Conservation (phyloP, 805 yeast species). For the Cyberlindnera japonica region DNA sequence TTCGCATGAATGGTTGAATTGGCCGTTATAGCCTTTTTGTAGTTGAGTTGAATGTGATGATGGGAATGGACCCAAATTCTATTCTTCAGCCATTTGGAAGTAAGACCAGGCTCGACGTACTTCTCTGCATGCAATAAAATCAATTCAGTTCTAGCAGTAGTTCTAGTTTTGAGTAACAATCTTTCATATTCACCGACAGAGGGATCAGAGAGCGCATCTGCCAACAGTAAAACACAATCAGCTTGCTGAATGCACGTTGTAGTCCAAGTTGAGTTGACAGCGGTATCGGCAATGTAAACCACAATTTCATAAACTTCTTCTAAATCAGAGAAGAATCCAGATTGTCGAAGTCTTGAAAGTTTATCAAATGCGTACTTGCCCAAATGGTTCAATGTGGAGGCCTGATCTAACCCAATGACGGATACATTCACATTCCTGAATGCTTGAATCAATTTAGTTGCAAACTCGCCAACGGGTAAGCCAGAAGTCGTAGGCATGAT, state of each 20-base stretch:
- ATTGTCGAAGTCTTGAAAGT: slow-evolving; percentile 75
- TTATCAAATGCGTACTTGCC: slow-evolving; percentile 94
- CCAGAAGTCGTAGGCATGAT: slow-evolving; percentile 76
- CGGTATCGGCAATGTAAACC: slow-evolving; percentile 83
- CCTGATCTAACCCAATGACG: slow-evolving; percentile 79
- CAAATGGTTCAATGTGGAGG: slow-evolving; percentile 70
- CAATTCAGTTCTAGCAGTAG: slow-evolving; percentile 84
- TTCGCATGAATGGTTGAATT: slow-evolving; percentile 6
- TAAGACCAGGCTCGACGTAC: slow-evolving; percentile 79
- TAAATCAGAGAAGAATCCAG: slow-evolving; percentile 85
- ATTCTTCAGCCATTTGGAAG: slow-evolving; percentile 78
- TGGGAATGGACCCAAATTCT: slow-evolving; percentile 91
- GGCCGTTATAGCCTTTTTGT: slow-evolving; percentile 13
- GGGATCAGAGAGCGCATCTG: slow-evolving; percentile 74
- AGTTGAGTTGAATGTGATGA: slow-evolving; percentile 80
- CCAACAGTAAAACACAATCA: slow-evolving; percentile 85
- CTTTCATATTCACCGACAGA: slow-evolving; percentile 84
- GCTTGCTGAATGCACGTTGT: slow-evolving; percentile 91
- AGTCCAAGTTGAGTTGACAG: slow-evolving; percentile 84
- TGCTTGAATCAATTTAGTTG: slow-evolving; percentile 65
- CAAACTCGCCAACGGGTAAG: slow-evolving; percentile 85
- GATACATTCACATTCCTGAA: slow-evolving; percentile 67
- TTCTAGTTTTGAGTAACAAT: slow-evolving; percentile 64
- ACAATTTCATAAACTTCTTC: slow-evolving; percentile 90
- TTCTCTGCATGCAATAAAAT: slow-evolving; percentile 81